Percentiles rank a stretch among this genome's conserved stretches.
Conservation (phyloP, 108 stramenopile genomes). For the Cyclotella sp. region DNA sequence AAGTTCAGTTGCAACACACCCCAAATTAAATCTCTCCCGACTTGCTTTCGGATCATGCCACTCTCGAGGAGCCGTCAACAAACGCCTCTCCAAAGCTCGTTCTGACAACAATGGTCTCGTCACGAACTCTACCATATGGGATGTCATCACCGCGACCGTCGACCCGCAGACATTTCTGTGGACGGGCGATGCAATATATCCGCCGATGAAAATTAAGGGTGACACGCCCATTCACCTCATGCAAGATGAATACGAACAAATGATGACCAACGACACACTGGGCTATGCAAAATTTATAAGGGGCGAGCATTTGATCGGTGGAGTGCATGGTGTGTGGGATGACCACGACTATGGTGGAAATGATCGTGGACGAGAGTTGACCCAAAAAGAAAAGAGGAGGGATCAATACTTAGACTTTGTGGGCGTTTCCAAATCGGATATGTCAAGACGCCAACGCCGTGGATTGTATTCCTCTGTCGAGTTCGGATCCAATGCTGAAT, state of each 20-base stretch:
- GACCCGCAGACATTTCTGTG: constrained; percentile 75
- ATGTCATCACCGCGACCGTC: constrained; percentile 39
- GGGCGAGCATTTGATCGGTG: constrained; percentile 1
- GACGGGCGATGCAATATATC: constrained; percentile 88
- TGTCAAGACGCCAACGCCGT: constrained; percentile 25
- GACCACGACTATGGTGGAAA: constrained; percentile 96
- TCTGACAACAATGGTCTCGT: constrained; percentile 9
- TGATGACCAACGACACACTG: constrained; percentile 68
- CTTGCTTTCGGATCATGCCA: constrained; percentile 88
- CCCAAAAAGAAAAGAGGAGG: constrained; percentile 55
- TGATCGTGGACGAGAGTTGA: constrained; percentile 76
- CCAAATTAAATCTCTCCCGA: constrained; percentile 13
- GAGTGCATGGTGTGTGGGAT: constrained; percentile 81
- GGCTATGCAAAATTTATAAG: constrained; percentile 62
- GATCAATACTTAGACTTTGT: constrained; percentile 79
- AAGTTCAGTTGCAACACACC: constrained; percentile 11
- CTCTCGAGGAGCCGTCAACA: constrained; percentile 55
- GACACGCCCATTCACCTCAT: constrained; percentile 56
- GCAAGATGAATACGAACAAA: constrained; percentile 59
- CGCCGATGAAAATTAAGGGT: constrained; percentile 55
- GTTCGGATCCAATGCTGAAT: constrained; percentile 24
- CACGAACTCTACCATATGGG: constrained; percentile 61
- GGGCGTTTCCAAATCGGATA: constrained; percentile 35
- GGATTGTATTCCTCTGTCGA: constrained; percentile 76
- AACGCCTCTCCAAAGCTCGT: constrained; percentile 20